Conservation (phyloP, 805 yeast species). For the Kluyveromyces aestuarii region DNA sequence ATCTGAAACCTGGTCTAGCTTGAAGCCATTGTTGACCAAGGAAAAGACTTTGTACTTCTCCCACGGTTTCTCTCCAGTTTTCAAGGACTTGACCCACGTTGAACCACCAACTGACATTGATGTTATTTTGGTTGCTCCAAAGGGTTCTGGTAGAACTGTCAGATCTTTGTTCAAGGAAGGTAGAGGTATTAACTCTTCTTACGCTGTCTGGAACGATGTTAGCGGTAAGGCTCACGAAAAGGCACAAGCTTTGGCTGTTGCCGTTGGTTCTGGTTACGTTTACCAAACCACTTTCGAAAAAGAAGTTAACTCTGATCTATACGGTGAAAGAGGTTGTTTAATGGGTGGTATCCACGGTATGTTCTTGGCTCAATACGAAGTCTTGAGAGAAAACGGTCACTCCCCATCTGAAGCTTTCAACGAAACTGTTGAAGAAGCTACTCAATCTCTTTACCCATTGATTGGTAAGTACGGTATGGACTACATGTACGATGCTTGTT, state of each 20-base stretch:
- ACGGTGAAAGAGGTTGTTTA: constrained; percentile 99
- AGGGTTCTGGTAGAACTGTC: constrained; percentile 99
- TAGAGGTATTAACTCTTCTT: constrained; percentile 99
- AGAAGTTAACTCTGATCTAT: constrained; percentile 97
- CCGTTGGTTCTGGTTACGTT: constrained; percentile 99
- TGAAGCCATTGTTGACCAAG: constrained; percentile 88
- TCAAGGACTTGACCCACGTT: constrained; percentile 94
- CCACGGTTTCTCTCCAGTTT: constrained; percentile 99
- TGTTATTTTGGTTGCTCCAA: constrained; percentile 98
- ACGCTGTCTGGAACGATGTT: constrained; percentile 99
- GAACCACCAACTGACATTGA: constrained; percentile 92
- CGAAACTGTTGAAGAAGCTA: constrained; percentile 99
- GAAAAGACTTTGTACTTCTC: constrained; percentile 98
- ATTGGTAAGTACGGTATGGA: constrained; percentile 99
- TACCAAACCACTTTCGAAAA: constrained; percentile 99
- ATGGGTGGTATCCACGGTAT: constrained; percentile 99
- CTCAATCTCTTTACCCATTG: constrained; percentile 98
- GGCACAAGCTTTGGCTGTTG: constrained; percentile 97
- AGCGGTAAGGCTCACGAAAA: constrained; percentile 98
- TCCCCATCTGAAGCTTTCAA: constrained; percentile 99
- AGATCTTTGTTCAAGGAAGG: constrained; percentile 99
- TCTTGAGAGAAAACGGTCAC: constrained; percentile 98
- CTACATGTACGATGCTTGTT: constrained; percentile 99
- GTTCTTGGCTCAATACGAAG: constrained; percentile 99
- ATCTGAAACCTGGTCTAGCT: constrained; percentile 89